Evolutionary conservation across 2,329 filamentous ascomycete genomes (phyloP).

Genomic region (Sporothrix brunneoviolacea): DNA sequence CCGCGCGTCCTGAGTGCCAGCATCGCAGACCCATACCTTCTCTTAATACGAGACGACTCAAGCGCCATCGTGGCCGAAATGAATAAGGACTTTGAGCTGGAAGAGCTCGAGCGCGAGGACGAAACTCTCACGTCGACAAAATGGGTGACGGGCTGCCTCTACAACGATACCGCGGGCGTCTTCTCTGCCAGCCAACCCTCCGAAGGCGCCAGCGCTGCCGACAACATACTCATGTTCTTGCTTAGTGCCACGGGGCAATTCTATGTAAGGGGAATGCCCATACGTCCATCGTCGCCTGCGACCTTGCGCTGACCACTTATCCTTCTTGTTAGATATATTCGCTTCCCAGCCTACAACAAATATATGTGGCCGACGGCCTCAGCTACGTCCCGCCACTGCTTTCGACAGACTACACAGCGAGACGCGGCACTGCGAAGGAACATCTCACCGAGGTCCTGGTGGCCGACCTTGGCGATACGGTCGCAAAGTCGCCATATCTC

Average conservation of each 20-base stretch:
- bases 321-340: conserved; percentile 58
- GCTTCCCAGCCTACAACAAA: conserved; percentile 64
- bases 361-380: conserved; percentile 71
- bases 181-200: conserved; percentile 37
- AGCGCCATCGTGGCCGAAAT: conserved; percentile 74
- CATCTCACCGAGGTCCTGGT: conserved; percentile 72
- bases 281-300: neutral
- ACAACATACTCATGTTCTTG: conserved; percentile 66
- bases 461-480: conserved; percentile 74
- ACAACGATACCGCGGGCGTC: conserved; percentile 56
- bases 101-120: conserved; percentile 65
- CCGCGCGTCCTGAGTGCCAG: conserved; percentile 72
- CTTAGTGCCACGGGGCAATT: conserved; percentile 69
- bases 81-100: conserved; percentile 74
- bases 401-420: conserved; percentile 61
- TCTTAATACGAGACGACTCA: conserved; percentile 76
- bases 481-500: conserved; percentile 66
- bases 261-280: conserved; percentile 49
- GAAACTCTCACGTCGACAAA: conserved; percentile 52
- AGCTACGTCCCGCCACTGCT: conserved; percentile 71
- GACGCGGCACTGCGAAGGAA: conserved; percentile 66
- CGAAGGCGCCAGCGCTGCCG: conserved; percentile 32
- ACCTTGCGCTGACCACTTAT: conserved; percentile 15
- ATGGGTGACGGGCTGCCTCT: conserved; percentile 81
- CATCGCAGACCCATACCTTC: conserved; percentile 78